Base-by-base conservation (phyloP, 257 asterid genomes). In the Eucommia ulmoides region DNA sequence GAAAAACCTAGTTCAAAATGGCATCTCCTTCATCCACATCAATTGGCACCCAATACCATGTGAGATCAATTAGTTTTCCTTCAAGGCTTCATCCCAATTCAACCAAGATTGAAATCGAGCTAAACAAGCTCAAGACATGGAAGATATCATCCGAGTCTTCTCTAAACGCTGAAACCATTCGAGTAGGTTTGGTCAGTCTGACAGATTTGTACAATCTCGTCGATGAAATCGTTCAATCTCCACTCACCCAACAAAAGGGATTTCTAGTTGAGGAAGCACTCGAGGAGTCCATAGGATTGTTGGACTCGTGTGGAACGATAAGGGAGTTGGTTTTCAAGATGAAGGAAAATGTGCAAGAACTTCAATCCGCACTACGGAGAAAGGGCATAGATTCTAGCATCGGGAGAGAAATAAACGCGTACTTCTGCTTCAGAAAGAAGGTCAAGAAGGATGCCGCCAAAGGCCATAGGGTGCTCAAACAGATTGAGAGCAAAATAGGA, bases 41-140 rank as follows among this genome's bases (percentile, higher is more conserved):
- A 33, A 20, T 9, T 20, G 53, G 53, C 20, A 41, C 38, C 19
- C 81, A 74, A 58, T 60, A 21, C 19, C 78, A 69, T 53, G 55
- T 45, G 3, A 84, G 95, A 58, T 88, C 94, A 45, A 82, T 82
- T 19, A 84, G 95, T 52, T 68, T 88, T 25, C 95, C 95, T 45
- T 65, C 97, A 56, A 79, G 95, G 46, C 63, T 80, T 45, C 74
- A 75, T 41, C 68, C 68, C 11, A 67, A 70, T 26, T 59, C 79
- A 61, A 60, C 64, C 21, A 69, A 53, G 16, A 55, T 74, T 41
- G 93, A 76, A 63, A 49, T 63, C 16, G 74, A 74, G 41, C 41
- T 80, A 26, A 55, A 56, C 56, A 72, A 71, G 55, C 64, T 80
- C 17, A 79, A 57, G 60, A 66, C 56, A 20, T 58, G 25, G 3